Base-by-base conservation (phyloP, 768 basidiomycete genomes). In the Xerocomellus dryophilus region DNA sequence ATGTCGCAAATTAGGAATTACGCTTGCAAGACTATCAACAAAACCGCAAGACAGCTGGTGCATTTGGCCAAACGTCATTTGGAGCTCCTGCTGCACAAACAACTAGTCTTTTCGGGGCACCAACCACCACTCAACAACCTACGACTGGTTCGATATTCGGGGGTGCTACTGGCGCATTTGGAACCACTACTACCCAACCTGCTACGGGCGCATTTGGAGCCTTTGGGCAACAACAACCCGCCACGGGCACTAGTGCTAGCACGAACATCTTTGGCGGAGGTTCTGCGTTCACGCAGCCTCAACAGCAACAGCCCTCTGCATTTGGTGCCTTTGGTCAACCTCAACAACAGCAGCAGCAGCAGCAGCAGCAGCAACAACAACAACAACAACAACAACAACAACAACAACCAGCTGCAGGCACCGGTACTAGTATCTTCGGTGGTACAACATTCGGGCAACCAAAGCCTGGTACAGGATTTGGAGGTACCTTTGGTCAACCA, bases 11-110 rank as follows among this genome's bases (percentile, higher is more conserved):
- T 23, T 56, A 90, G 87, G 89, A 91, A 78, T 67, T 90, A 35
- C 83, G 88, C 43, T 51, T 80, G 21, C 87, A 90, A 80, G 89
- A 91, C 65, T 90, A 91, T 56, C 69, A 75, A 21, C 86, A 88
- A 65, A 81, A 81, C 46, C 81, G 88, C 17, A 91, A 91, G 71
- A 83, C 85, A 12, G 85, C 84, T 11, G 72, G 74, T 53, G 78
- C 80, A 41, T 92, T 90, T 67, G 81, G 80, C 20, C 78, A 78
- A 69, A 62, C 79, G 10, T 59, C 69, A 10, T 70, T 63, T 41
- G 60, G 53, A 27, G 56, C 61, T n/a, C 58, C 68, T 18, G 20
- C 61, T 18, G n/a, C 69, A 4, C 69, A 71, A 57, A 20, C 68
- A 34, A 48, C 63, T 14, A 47, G 23, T 43, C 54, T 64, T 20